These are phyloP conservation scores for Lagenidium sp. DNA, from an alignment of 352 stramenopile genomes.

Conservation along the genomic window DNA sequence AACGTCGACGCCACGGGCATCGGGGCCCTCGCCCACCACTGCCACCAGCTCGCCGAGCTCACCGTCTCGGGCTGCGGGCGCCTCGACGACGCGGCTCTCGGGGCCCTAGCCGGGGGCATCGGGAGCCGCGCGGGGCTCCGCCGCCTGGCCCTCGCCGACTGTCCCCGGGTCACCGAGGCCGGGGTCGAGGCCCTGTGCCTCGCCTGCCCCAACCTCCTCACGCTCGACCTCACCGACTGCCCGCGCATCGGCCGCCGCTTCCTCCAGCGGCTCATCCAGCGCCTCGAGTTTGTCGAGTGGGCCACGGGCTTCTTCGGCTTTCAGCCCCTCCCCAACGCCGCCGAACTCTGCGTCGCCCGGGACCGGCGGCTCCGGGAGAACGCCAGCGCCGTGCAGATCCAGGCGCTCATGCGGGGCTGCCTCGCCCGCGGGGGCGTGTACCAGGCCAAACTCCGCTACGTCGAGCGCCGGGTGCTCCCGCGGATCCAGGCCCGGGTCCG, in stretches of 20 bases:
- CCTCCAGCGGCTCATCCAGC: constrained; percentile 54
- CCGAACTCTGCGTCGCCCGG: constrained; percentile 53
- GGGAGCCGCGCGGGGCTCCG: constrained; percentile 14
- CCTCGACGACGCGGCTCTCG: constrained; percentile 61
- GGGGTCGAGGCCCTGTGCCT: constrained; percentile 55
- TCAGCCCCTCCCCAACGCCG: constrained; percentile 72
- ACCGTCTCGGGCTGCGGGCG: constrained; percentile 71
- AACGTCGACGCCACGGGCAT: constrained; percentile 55
- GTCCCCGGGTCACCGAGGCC: constrained; percentile 55
- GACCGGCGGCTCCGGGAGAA: constrained; percentile 36
- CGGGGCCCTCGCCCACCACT: constrained; percentile 44
- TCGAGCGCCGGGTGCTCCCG: constrained; percentile 52
- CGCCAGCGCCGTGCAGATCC: constrained; percentile 56
- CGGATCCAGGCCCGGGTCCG: constrained; percentile 74
- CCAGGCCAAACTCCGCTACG: constrained; percentile 56
- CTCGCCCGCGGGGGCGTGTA: constrained; percentile 62
- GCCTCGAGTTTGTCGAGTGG: constrained; percentile 81
- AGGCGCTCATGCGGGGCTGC: constrained; percentile 75
- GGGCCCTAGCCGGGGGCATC: constrained; percentile 22
- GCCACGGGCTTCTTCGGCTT: constrained; percentile 79
- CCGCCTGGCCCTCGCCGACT: constrained; percentile 56
- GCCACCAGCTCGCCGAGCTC: constrained; percentile 44
- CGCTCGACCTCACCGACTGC: constrained; percentile 81
- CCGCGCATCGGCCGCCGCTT: constrained; percentile 59
- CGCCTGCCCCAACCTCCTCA: constrained; percentile 65